These are phyloP conservation scores for Podaxis sp. DNA, from an alignment of 768 basidiomycete genomes.

Conservation along the genomic window DNA sequence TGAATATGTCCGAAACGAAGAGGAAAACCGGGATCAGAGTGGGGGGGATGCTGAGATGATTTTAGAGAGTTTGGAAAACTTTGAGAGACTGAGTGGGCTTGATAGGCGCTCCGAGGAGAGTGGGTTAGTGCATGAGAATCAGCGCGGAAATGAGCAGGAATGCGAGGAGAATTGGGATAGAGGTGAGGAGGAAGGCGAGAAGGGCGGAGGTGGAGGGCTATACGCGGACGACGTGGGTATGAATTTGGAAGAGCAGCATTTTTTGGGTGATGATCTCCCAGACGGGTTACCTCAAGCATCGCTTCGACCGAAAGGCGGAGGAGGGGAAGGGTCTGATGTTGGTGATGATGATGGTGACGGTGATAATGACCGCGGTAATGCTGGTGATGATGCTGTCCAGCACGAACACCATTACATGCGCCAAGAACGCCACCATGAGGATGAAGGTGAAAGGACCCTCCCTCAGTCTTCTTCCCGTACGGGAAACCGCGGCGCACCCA, in stretches of 20 bases:
- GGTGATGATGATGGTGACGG: not conserved
- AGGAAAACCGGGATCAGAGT: not conserved
- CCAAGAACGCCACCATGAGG: not conserved
- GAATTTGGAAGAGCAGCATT: not conserved
- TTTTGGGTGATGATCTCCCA: not conserved
- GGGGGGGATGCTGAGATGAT: slow-evolving; percentile 2
- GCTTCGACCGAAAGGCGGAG: not conserved
- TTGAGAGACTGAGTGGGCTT: not conserved
- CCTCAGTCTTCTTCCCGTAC: too few relatives aligned
- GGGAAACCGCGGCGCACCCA: too few relatives aligned
- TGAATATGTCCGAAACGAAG: not conserved
- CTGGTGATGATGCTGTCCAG: not conserved
- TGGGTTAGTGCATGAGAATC: too few relatives aligned
- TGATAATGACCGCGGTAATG: not conserved
- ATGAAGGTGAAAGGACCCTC: too few relatives aligned
- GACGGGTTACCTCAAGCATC: not conserved
- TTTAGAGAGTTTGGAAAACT: not conserved
- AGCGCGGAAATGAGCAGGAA: too few relatives aligned
- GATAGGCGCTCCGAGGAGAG: too few relatives aligned
- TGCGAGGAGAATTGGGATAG: too few relatives aligned
- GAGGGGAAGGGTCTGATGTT: not conserved
- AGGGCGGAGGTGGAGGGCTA: not conserved
- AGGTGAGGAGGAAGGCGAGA: not conserved
- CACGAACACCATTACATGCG: not conserved
- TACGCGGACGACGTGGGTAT: not conserved